These are phyloP conservation scores for Pseudogymnoascus destructans DNA, from an alignment of 2,329 filamentous ascomycete genomes.

Conservation along the genomic window DNA sequence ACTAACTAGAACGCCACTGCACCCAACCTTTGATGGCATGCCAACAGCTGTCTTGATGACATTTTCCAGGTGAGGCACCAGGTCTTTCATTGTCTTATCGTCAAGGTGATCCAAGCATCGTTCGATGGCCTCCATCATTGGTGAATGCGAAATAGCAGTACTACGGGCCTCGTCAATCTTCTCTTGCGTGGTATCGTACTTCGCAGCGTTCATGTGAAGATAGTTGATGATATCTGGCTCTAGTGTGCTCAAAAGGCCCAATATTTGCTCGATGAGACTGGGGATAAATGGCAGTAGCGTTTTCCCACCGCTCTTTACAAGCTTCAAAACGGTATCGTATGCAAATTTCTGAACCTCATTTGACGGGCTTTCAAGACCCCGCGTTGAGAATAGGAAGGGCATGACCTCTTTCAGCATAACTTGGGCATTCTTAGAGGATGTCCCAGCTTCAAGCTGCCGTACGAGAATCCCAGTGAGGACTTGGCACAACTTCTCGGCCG, in stretches of 20 bases:
- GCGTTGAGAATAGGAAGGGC: constrained; percentile 79
- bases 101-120: constrained; percentile 77
- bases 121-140: constrained; percentile 85
- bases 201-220: constrained; percentile 73
- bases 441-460: constrained; percentile 69
- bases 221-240: constrained; percentile 88
- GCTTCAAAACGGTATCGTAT: constrained; percentile 69
- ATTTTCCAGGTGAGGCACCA: constrained; percentile 59
- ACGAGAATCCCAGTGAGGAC: constrained; percentile 75
- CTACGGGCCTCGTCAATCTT: constrained; percentile 82
- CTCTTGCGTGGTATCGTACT: constrained; percentile 74
- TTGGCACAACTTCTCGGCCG: constrained; percentile 71
- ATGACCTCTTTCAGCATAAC: constrained; percentile 77
- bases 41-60: constrained; percentile 79
- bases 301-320: constrained; percentile 79
- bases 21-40: constrained; percentile 87
- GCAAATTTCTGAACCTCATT: constrained; percentile 80
- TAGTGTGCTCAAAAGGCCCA: constrained; percentile 72
- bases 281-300: constrained; percentile 70
- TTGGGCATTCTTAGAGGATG: constrained; percentile 53
- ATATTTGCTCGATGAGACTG: constrained; percentile 64
- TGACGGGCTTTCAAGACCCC: constrained; percentile 77
- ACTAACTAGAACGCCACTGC: constrained; percentile 70
- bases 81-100: constrained; percentile 57
- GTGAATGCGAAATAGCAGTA: constrained; percentile 68